Base-by-base conservation (phyloP, 768 basidiomycete genomes). In the Phanerochaete carnosa region DNA sequence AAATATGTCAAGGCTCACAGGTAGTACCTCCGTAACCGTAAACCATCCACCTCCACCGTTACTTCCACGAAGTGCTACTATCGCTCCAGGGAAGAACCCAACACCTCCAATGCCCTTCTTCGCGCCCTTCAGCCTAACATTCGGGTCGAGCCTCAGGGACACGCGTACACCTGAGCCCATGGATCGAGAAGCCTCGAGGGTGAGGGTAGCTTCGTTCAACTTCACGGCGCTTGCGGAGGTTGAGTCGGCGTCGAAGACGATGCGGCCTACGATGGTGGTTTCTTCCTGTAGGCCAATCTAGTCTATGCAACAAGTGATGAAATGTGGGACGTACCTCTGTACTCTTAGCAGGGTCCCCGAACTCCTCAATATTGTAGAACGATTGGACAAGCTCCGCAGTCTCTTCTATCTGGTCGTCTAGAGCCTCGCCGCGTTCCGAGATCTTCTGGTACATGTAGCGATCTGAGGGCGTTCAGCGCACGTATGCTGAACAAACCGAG, bases 391-490 rank as follows among this genome's bases (percentile, higher is more conserved):
- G 77, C 45, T 90, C 88, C 1, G 86, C 91, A 60, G 91, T 86
- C 49, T 94, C 89, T 64, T 97, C 92, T 68, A 99, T 96, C 59
- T 87, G 77, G 59, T 88, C 85, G 67, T 98, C 95, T 56, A 99
- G 83, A 16, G 76, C 94, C 80, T 89, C 89, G 62, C 92, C 89
- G 49, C 95, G 79, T 68, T 92, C 91, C 1, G 85, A 84, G 26
- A 90, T 80, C 75, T 92, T 94, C 73, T 98, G 95, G 68, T 91
- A 94, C 95, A 96, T 95, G 72, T 98, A 98, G 29, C 91, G 84
- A 80, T 88, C 90, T 92, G 65, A 80, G 84, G 86, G 87, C 62
- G 28, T 37, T 12, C 59, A 46, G 25, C 37, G 37, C 33, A 43
- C 16, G 16, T 19, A 45, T 57, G 65, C 23, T 15, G 29, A 13